Conservation (phyloP, 2,329 filamentous ascomycete species). For the Verticillium dahliae region DNA sequence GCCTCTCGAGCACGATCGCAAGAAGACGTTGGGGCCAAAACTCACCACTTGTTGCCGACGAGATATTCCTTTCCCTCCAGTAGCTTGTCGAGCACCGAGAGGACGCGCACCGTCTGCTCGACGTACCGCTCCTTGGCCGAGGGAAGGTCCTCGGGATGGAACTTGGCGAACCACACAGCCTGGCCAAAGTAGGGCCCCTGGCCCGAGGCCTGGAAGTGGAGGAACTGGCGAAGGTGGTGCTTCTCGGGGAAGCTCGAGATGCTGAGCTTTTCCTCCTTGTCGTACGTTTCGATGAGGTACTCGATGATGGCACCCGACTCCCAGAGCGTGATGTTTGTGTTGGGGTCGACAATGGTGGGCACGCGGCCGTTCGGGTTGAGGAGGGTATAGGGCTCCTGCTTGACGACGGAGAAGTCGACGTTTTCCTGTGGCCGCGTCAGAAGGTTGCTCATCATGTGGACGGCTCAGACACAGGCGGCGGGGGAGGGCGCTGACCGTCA, state of each 20-base stretch:
- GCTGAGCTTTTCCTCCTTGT: conserved; percentile 19
- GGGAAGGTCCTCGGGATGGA: conserved; percentile 19
- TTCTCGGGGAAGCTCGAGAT: conserved; percentile 18
- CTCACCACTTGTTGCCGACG: conserved; percentile 25
- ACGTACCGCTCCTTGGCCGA: conserved; percentile 22
- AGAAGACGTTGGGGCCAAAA: background rate
- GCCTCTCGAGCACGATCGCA: no score
- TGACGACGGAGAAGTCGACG: conserved; percentile 15
- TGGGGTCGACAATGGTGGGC: conserved; percentile 26
- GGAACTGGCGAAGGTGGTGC: conserved; percentile 11
- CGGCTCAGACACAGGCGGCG: background rate
- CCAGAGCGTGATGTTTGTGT: conserved; percentile 22
- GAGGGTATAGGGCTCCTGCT: conserved; percentile 15
- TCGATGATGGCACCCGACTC: conserved; percentile 22
- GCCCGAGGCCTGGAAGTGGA: conserved; percentile 7
- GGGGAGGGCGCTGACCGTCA: conserved; percentile 3
- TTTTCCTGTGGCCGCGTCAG: conserved; percentile 1
- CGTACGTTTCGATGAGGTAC: conserved; percentile 22
- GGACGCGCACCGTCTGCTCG: conserved; percentile 20
- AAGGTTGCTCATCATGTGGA: no score
- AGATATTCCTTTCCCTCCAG: conserved; percentile 27
- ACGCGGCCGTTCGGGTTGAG: conserved; percentile 29
- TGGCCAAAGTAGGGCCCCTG: conserved; percentile 38
- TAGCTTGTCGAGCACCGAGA: conserved; percentile 22
- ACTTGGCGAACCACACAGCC: conserved; percentile 24